These are phyloP conservation scores for Colletotrichum australisinense DNA, from an alignment of 2,329 filamentous ascomycete genomes.

Conservation along the genomic window DNA sequence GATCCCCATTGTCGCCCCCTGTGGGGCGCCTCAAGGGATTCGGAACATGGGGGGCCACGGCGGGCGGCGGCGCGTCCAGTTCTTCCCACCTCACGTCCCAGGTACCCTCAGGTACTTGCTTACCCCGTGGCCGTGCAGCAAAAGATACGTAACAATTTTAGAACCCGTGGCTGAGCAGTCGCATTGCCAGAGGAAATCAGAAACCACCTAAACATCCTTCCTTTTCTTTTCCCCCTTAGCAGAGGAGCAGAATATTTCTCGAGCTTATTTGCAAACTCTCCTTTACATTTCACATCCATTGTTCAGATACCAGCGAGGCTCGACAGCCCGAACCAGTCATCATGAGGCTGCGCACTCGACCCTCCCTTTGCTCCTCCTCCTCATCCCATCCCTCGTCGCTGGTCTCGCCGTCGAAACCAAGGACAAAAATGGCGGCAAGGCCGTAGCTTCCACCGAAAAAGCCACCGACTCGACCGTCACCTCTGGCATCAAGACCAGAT, in stretches of 20 bases:
- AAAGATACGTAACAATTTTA: slow-evolving; percentile 34
- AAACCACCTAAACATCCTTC: slow-evolving; percentile 22
- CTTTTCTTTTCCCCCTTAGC: slow-evolving; percentile 12
- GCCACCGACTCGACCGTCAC: slow-evolving; percentile 38
- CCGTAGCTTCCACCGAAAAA: slow-evolving; percentile 41
- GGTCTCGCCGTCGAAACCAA: slow-evolving; percentile 46
- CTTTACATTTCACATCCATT: slow-evolving; percentile 1
- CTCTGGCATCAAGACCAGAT: slow-evolving; percentile 47
- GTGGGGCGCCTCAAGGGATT: slow-evolving; percentile 19
- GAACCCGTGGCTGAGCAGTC: slow-evolving; percentile 31
- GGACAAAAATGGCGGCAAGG: slow-evolving; percentile 39
- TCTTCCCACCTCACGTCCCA: neutral
- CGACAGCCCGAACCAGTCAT: slow-evolving; percentile 39
- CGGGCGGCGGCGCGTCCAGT: slow-evolving; percentile 25
- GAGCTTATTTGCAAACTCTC: slow-evolving; percentile 12
- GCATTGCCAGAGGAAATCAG: slow-evolving; percentile 27
- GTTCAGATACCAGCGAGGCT: slow-evolving; percentile 6
- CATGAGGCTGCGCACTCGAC: slow-evolving; percentile 70
- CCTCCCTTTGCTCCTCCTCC: slow-evolving; percentile 70
- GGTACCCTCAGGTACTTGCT: neutral
- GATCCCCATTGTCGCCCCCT: slow-evolving; percentile 12
- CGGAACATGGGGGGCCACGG: slow-evolving; percentile 23
- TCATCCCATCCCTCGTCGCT: slow-evolving; percentile 65
- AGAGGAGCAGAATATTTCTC: slow-evolving; percentile 9
- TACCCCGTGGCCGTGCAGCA: slow-evolving; percentile 35